Evolutionary conservation across 2,329 filamentous ascomycete species (phyloP).

Genomic region (Pseudogymnoascus sp.): DNA sequence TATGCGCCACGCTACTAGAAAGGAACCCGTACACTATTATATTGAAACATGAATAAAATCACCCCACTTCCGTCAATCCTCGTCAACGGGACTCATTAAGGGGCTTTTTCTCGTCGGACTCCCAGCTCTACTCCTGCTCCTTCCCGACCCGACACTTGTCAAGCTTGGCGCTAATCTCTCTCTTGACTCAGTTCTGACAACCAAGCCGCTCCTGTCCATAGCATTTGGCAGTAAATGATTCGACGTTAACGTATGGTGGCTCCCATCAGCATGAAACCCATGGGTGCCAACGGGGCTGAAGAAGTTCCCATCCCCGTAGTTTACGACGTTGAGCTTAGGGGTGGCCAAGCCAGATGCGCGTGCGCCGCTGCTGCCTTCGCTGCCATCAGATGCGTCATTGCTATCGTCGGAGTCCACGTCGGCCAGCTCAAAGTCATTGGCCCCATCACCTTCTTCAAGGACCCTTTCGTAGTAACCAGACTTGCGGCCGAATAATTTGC

Average conservation of each 20-base stretch:
- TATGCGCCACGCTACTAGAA: conserved; percentile 8
- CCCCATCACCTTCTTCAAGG: conserved; percentile 66
- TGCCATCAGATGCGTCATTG: conserved; percentile 56
- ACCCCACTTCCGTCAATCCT: conserved; percentile 26
- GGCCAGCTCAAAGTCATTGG: conserved; percentile 68
- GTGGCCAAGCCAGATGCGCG: conserved; percentile 60
- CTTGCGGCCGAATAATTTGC: conserved; percentile 58
- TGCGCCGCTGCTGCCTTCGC: conserved; percentile 47
- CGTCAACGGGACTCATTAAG: conserved; percentile 42
- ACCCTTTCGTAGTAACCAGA: conserved; percentile 69
- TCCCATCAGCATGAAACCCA: conserved; percentile 22
- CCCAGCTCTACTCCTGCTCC: conserved; percentile 37
- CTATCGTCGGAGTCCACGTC: conserved; percentile 53
- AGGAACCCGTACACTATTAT: not conserved
- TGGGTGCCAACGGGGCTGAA: conserved; percentile 15
- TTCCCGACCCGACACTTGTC: conserved; percentile 43
- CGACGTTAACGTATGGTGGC: conserved; percentile 18
- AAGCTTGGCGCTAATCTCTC: conserved; percentile 59
- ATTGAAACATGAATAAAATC: not conserved
- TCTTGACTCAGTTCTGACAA: conserved; percentile 75
- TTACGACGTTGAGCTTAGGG: conserved; percentile 49
- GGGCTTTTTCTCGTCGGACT: conserved; percentile 49
- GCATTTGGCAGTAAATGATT: conserved; percentile 27
- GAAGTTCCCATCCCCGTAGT: conserved; percentile 35
- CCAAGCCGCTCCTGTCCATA: conserved; percentile 62